Percentiles rank a stretch among this genome's conserved stretches.
Evolutionary conservation across 164 flowering plant genomes (phyloP).

Genomic region (Saururus chinensis): DNA sequence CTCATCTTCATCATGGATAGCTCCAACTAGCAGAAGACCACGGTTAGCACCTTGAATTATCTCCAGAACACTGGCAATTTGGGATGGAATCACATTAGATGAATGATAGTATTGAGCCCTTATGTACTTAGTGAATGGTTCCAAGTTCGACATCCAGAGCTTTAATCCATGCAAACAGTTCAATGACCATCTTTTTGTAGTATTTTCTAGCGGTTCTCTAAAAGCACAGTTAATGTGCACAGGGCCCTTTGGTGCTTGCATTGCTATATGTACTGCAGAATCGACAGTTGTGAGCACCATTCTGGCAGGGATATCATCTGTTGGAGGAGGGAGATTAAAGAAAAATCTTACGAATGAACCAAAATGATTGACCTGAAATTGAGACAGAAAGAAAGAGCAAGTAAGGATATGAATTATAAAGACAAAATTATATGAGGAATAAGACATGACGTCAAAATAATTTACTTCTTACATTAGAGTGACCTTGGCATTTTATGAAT

Average conservation of each 20-base stretch:
- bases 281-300: constrained; percentile 86
- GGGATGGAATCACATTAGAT: constrained; percentile 12
- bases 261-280: constrained; percentile 72
- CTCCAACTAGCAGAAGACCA: constrained; percentile 70
- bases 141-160: constrained; percentile 46
- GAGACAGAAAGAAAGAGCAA: background rate
- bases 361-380: constrained; percentile 71
- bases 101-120: constrained; percentile 22
- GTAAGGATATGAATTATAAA: no score
- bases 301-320: constrained; percentile 62
- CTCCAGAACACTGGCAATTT: constrained; percentile 38
- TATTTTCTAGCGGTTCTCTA: constrained; percentile 71
- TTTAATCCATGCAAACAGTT: constrained; percentile 62
- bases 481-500: background rate
- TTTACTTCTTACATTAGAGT: no score
- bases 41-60: constrained; percentile 44
- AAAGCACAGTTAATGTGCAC: constrained; percentile 90
- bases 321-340: constrained; percentile 81
- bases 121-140: constrained; percentile 70
- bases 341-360: constrained; percentile 72
- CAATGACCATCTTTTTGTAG: constrained; percentile 39
- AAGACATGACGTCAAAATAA: background rate
- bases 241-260: constrained; percentile 68
- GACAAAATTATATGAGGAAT: background rate
- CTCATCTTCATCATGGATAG: constrained; percentile 67